Evolutionary conservation across 2,329 filamentous ascomycete genomes (phyloP), one percentile per base, ranked within the genome.

Genomic region (Rhynchosporium agropyri): DNA sequence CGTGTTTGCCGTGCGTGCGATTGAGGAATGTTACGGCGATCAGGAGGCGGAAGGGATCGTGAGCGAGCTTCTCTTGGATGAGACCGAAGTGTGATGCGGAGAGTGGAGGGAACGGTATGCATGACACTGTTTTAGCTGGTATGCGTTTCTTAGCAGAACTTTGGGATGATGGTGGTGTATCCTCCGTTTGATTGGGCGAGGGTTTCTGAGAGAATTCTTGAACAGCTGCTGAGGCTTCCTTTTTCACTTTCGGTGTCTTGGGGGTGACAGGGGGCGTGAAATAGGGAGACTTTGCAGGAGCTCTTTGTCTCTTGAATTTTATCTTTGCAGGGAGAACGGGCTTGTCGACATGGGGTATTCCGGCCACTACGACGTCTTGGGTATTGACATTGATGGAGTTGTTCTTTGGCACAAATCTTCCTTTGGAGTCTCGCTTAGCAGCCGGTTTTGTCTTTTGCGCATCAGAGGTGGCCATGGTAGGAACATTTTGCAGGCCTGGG

Each of bases 1-100:
- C 91, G 9, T 85, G 81, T 53, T 80, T 83, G 10, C 91, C 93
- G 2, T 85, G 81, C 0, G 92, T 97, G 63, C 89, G 87, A 74
- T 94, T 94, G 36, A 97, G 85, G 70, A 97, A 93, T 0, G 91
- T 92, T 4, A 92, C 88, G 12, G 90, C 92, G 36, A 97, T 81
- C 1, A 97, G 83, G 1, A 97, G 83, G 67, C 87, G 88, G 75
- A 96, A 97, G 0, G 92, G 89, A 62, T 92, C 83, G 56, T 84
- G 76, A 1, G 87, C 86, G 15, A 96, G 83, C 67, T 88, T 83
- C 74, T 97, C 93, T 74, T 97, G 93, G 43, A 97, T 86, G 1
- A 97, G 82, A 0, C 92, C 92, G 72, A 96, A 97, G 5, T 72
- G 75, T 0, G 80, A 73, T 0, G 84, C 79, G 7, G 82, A 80